These are phyloP conservation scores for Phytophthora rubi DNA, from an alignment of 352 stramenopile genomes.

Conservation along the genomic window DNA sequence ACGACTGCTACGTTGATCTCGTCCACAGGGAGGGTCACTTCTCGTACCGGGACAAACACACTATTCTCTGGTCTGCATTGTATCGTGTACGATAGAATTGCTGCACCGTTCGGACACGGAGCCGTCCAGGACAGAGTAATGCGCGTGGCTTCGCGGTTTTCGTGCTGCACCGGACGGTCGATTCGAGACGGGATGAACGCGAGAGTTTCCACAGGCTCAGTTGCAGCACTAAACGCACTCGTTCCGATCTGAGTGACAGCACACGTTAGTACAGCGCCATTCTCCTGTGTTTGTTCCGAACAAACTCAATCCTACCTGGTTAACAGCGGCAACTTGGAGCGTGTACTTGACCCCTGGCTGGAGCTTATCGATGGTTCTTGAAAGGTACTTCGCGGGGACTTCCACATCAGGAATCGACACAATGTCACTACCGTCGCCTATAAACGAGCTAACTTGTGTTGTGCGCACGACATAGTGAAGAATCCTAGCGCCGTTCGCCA, in stretches of 20 bases:
- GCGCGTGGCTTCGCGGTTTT: constrained; percentile 39
- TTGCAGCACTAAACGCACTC: constrained; percentile 57
- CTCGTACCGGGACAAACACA: constrained; percentile 39
- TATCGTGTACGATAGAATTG: constrained; percentile 60
- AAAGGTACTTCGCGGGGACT: constrained; percentile 53
- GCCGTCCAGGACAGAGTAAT: constrained; percentile 60
- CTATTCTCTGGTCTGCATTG: constrained; percentile 64
- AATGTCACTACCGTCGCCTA: constrained; percentile 35
- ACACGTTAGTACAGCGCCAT: not conserved
- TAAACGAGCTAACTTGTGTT: constrained; percentile 45
- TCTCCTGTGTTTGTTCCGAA: not conserved
- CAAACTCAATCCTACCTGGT: constrained; percentile 36
- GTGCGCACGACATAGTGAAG: constrained; percentile 58
- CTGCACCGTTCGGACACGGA: constrained; percentile 63
- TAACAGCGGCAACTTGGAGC: constrained; percentile 59
- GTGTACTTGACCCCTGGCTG: constrained; percentile 65
- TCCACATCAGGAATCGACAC: constrained; percentile 36
- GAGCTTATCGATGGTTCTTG: constrained; percentile 46
- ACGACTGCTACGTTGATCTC: constrained; percentile 27
- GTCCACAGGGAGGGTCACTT: constrained; percentile 38
- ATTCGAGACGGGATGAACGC: constrained; percentile 68
- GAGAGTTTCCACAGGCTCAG: constrained; percentile 55
- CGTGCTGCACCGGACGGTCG: constrained; percentile 43
- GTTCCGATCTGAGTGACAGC: constrained; percentile 45
- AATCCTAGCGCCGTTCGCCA: constrained; percentile 67